Percentiles rank a stretch among this genome's conserved stretches.
Conservation (phyloP, 441 rosid genomes). For the Mallotus japonicus region DNA sequence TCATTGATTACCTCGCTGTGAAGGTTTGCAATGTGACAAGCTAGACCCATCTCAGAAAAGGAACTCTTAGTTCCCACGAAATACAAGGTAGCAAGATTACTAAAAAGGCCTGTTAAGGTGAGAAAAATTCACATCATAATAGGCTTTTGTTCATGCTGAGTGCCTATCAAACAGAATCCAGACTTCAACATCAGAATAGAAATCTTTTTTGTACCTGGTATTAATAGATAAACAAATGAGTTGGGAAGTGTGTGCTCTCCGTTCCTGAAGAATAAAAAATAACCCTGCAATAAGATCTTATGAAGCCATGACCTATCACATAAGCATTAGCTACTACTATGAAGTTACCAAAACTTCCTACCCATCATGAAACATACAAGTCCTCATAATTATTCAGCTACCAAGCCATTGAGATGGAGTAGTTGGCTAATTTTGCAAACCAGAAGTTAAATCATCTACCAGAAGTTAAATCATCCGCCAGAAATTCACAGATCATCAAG, state of each 20-base stretch:
- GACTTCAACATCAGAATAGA: background rate
- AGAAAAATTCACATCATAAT: constrained; percentile 12
- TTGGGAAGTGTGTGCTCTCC: constrained; percentile 58
- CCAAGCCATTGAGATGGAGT: background rate
- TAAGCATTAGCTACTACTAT: background rate
- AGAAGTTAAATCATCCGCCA: background rate
- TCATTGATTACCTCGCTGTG: constrained; percentile 57
- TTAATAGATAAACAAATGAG: constrained; percentile 57
- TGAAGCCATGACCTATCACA: background rate
- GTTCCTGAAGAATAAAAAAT: constrained; percentile 38
- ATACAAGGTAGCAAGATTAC: constrained; percentile 69
- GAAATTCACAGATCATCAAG: background rate
- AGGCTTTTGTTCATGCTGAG: background rate
- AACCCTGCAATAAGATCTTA: constrained; percentile 15
- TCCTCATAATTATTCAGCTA: background rate
- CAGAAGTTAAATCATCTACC: background rate
- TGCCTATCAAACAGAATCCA: constrained; percentile 2
- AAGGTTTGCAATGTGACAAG: constrained; percentile 66
- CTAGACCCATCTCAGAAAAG: constrained; percentile 67
- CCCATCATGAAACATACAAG: background rate
- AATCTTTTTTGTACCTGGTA: constrained; percentile 45
- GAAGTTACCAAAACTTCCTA: background rate
- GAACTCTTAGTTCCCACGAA: constrained; percentile 60
- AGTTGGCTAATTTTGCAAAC: background rate
- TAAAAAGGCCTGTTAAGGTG: constrained; percentile 55